Evolutionary conservation across 306 rosid genomes (phyloP).

Genomic region (Abrus precatorius): DNA sequence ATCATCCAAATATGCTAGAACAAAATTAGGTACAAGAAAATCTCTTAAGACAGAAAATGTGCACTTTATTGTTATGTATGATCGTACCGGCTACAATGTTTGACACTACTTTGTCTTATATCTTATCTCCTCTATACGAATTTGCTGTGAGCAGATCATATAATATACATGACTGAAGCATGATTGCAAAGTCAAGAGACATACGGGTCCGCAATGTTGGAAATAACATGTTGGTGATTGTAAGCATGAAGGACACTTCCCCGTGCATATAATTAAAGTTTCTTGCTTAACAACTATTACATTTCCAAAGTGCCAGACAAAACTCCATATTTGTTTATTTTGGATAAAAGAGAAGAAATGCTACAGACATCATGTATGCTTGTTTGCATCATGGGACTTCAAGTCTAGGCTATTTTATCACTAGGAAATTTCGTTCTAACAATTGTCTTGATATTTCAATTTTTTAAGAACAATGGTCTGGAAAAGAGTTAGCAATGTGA

Average conservation of each 20-base stretch:
- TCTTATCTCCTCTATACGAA: constrained; percentile 27
- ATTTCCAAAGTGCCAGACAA: constrained; percentile 54
- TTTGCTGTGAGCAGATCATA: constrained; percentile 46
- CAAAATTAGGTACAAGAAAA: constrained; percentile 37
- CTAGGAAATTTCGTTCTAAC: constrained; percentile 21
- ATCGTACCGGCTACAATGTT: constrained; percentile 43
- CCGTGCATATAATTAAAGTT: constrained; percentile 60
- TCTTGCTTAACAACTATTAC: constrained; percentile 42
- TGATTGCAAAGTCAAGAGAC: constrained; percentile 46
- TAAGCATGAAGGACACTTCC: constrained; percentile 58
- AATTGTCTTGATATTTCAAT: constrained; percentile 14
- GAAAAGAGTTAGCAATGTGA: constrained; percentile 44
- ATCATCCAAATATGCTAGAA: constrained; percentile 41
- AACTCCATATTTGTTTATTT: constrained; percentile 10
- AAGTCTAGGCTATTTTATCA: constrained; percentile 28
- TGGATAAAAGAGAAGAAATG: background rate
- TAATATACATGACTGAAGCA: constrained; percentile 35
- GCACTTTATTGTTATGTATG: constrained; percentile 33
- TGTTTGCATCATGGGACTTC: constrained; percentile 3
- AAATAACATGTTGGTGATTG: constrained; percentile 54
- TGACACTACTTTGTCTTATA: constrained; percentile 37
- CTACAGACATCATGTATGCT: background rate
- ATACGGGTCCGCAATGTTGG: constrained; percentile 67
- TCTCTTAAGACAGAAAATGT: constrained; percentile 36
- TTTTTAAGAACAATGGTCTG: constrained; percentile 11